These are phyloP conservation scores for Themeda triandra DNA, from an alignment of 176 grass and related monocot genomes.

Conservation along the genomic window DNA sequence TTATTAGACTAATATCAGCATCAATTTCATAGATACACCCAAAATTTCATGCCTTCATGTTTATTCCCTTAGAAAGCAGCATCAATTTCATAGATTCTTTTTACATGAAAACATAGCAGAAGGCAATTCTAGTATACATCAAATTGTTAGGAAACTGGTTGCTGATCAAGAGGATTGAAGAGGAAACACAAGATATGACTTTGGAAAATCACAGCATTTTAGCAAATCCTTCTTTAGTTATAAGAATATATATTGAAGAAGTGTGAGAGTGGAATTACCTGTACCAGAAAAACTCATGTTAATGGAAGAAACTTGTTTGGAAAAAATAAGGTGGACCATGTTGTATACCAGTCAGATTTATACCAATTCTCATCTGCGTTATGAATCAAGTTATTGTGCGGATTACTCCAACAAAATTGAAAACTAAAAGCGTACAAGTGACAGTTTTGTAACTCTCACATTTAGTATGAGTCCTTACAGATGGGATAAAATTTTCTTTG, in stretches of 20 bases:
- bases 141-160: conserved; percentile 13
- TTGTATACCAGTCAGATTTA: conserved; percentile 1
- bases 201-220: conserved; percentile 7
- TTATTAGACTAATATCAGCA: conserved; percentile 29
- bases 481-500: not conserved
- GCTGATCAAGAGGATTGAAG: not conserved
- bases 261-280: not conserved
- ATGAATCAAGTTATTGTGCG: not conserved
- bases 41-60: conserved; percentile 28
- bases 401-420: not conserved
- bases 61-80: conserved; percentile 24
- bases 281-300: not conserved
- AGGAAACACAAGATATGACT: not conserved
- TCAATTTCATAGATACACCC: not conserved
- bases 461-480: not conserved
- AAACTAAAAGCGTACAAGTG: not conserved
- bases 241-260: conserved; percentile 1
- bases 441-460: not conserved
- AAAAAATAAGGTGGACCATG: not conserved
- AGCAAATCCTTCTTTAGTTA: conserved; percentile 13
- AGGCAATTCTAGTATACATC: conserved; percentile 18
- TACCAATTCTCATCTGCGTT: not conserved
- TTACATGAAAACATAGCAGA: not conserved
- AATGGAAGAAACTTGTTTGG: not conserved
- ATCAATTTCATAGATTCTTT: conserved; percentile 29